Percentiles rank a stretch among this genome's conserved stretches.
Evolutionary conservation across 345 rosid species (phyloP).

Genomic region (Iberis pinnata): DNA sequence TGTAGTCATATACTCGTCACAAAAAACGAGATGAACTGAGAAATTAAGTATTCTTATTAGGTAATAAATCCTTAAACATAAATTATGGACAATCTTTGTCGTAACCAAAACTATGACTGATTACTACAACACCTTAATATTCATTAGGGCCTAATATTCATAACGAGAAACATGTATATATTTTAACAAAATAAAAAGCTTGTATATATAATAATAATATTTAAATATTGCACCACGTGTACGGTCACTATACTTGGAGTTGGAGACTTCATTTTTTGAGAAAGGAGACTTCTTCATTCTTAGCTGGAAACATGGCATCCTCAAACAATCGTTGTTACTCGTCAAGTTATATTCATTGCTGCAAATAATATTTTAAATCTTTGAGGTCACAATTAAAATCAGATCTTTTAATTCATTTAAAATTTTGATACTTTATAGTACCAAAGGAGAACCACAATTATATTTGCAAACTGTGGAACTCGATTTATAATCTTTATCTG

Average conservation of each 20-base stretch:
- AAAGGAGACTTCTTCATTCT: no score
- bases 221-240: constrained; percentile 50
- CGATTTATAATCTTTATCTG: no score
- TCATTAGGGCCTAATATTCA: constrained; percentile 3
- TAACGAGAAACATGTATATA: constrained; percentile 17
- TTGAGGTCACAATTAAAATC: no score
- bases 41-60: not conserved
- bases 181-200: no score
- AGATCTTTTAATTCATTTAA: no score
- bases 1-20: no score
- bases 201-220: not conserved
- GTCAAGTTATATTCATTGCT: constrained; percentile 26
- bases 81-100: constrained; percentile 12
- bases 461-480: no score
- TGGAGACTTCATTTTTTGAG: no score
- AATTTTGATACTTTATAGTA: no score
- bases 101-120: constrained; percentile 5
- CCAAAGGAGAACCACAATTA: no score
- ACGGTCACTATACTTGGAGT: constrained; percentile 32
- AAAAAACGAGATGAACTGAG: not conserved
- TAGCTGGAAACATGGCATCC: constrained; percentile 30
- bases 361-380: not conserved
- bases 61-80: not conserved
- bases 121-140: constrained; percentile 1
- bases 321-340: constrained; percentile 29